A percentile compares a stretch with the other conserved stretches of the same genome.
phyloP scores from a whole-genome alignment of 306 rosid species.

The Cucumis cinereus region DNA sequence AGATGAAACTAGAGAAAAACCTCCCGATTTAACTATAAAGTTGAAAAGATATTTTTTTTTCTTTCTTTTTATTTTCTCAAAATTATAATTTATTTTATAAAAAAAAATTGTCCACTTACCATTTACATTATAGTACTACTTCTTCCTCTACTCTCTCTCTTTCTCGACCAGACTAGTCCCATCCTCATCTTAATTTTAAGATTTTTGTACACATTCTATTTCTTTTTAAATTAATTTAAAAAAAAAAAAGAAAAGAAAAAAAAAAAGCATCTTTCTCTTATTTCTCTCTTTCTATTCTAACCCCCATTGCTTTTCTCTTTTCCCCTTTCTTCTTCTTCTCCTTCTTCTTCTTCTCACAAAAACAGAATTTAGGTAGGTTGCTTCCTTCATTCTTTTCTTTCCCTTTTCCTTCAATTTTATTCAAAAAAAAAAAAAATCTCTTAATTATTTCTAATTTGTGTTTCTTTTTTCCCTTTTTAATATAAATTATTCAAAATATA shows the following conservation, averaged over 20 bases:
- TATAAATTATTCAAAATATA: background rate
- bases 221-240: background rate
- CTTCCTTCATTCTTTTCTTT: too few species aligned
- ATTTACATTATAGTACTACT: background rate
- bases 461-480: too few species aligned
- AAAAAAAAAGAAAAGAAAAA: too few species aligned
- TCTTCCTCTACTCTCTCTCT: slow-evolving; percentile 11
- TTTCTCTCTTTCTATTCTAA: slow-evolving; percentile 11
- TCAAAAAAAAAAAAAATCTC: too few species aligned
- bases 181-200: slow-evolving; percentile 27
- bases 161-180: slow-evolving; percentile 74
- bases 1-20: too few species aligned
- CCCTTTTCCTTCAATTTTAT: too few species aligned
- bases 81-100: slow-evolving; percentile 5
- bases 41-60: slow-evolving; percentile 8
- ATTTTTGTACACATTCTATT: slow-evolving; percentile 32
- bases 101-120: slow-evolving; percentile 5
- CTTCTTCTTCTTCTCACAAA: background rate
- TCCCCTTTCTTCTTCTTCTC: slow-evolving; percentile 5
- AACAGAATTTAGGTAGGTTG: background rate
- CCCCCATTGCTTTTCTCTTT: background rate
- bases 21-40: too few species aligned
- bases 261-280: slow-evolving; percentile 5
- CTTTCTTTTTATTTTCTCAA: background rate
- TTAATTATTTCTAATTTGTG: too few species aligned